A percentile compares a stretch with the other conserved stretches of the same genome.
phyloP scores from a whole-genome alignment of 768 basidiomycete genomes.

The Pisolithus marmoratus region DNA sequence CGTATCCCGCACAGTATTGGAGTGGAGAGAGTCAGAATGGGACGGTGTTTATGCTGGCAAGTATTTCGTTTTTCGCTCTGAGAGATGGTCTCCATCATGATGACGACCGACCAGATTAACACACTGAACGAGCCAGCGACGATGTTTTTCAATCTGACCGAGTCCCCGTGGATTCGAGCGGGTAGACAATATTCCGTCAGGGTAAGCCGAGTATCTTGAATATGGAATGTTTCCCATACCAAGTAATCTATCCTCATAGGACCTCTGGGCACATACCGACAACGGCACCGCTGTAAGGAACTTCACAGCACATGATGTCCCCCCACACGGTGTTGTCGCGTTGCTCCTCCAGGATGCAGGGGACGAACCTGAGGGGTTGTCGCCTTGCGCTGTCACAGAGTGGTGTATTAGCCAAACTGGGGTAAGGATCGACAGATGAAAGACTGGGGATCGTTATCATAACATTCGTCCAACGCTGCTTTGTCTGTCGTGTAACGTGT shows the following conservation, averaged over 20 bases:
- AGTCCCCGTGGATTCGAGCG: constrained; percentile 67
- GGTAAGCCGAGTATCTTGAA: constrained; percentile 30
- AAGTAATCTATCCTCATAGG: constrained; percentile 31
- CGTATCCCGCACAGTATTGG: constrained; percentile 65
- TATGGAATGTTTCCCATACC: neutral
- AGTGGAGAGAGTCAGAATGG: constrained; percentile 62
- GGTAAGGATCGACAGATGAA: constrained; percentile 28
- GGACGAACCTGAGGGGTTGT: constrained; percentile 53
- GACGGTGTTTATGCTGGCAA: constrained; percentile 61
- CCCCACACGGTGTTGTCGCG: constrained; percentile 65
- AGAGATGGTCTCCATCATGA: neutral
- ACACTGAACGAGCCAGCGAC: constrained; percentile 48
- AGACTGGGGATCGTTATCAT: too few species aligned
- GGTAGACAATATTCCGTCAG: constrained; percentile 59
- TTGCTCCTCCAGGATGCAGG: constrained; percentile 61
- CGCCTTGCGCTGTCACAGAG: constrained; percentile 50
- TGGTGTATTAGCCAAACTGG: constrained; percentile 61
- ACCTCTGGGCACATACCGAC: constrained; percentile 67
- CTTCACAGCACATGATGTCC: constrained; percentile 48
- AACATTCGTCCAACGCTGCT: too few species aligned
- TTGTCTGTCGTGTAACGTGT: too few species aligned
- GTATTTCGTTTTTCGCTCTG: constrained; percentile 5
- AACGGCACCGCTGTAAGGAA: constrained; percentile 62
- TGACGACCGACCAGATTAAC: constrained; percentile 41
- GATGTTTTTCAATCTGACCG: constrained; percentile 58